Base-by-base conservation (phyloP, 768 basidiomycete genomes). In the Lactarius hengduanensis region DNA sequence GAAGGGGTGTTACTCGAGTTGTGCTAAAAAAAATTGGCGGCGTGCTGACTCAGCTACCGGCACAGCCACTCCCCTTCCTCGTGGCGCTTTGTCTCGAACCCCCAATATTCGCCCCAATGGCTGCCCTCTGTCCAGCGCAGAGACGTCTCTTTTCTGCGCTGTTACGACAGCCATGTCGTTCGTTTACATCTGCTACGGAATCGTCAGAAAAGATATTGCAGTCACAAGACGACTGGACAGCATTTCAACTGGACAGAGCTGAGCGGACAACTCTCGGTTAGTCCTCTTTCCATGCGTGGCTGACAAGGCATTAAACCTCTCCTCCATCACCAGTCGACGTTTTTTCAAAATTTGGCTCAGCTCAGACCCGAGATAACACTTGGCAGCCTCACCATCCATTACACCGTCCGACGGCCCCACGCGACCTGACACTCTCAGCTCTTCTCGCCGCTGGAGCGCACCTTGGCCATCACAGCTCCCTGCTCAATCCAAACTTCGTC, bases 361-460 rank as follows among this genome's bases (percentile, higher is more conserved):
- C 86, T 0, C 87, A 88, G 75, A 86, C 79, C 58, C 79, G 85
- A 8, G 79, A 86, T 22, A 91, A 83, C 65, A 80, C 86, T 41
- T 95, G 83, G 76, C 87, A 87, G 75, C 87, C 92, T 1, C 84
- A 91, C 66, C 86, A 94, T 67, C 71, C 79, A 20, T 81, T 93
- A 38, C 85, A 86, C 71, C 83, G 83, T 67, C 90, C 92, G 30
- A 73, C 78, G 1, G 73, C 80, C 18, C 81, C 88, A 11, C 78
- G 84, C 56, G 80, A 91, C 66, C 80, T 89, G 61, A 93, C 96
- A 3, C 80, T 94, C 58, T 96, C 96, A 2, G 90, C 95, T 57
- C 87, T 99, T 68, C 80, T 98, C 53, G 96, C 97, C 1, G 83
- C 95, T 16, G 94, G 94, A 30, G 96, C 97, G 18, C 96, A 98